Evolutionary conservation across 345 rosid species (phyloP), one percentile per base, ranked within the genome.

Genomic region (Isatis tinctoria): DNA sequence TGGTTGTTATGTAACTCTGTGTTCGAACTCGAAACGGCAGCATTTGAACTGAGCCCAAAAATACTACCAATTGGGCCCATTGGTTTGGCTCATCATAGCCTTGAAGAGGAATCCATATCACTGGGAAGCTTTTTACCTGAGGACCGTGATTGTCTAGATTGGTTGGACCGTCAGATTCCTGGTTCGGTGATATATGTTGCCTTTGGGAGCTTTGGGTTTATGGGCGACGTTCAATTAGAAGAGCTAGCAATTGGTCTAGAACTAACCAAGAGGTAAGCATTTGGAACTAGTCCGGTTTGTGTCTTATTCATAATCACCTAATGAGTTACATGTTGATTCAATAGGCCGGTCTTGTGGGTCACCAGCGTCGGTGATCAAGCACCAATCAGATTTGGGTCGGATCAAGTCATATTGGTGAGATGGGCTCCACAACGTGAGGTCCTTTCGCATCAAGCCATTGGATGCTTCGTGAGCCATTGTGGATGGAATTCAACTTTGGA

Each of bases 401-500:
- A 39, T 47, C 24, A 5, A 48, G n/a, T 74, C 17, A 69, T 48
- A 72, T 39, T 85, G 49, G 72, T 79, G 16, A 75, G 53, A 51
- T 85, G 88, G 88, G 83, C 73, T 22, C 80, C 88, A 37, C 88
- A 85, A 58, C 78, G 70, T 13, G 75, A 67, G 64, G 75, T 85
- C 24, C 76, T 85, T 13, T 65, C 64, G 6, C 74, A 69, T 65
- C 60, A 77, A 48, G 79, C 83, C 2, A 44, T 82, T 22, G 88
- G 84, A 32, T 81, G 84, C 56, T 82, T 82, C 40, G 72, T 82
- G 43, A 86, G 86, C 76, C 90, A 85, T 51, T 85, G 88, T 17
- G 91, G 91, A 20, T 86, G 89, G 93, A 86, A 85, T 63, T 86
- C 93, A 22, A 76, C 83, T 40, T 43, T 86, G 53, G 91, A 90